These are phyloP conservation scores for Begonia fuchsioides DNA, from an alignment of 306 rosid genomes.

Conservation along the genomic window DNA sequence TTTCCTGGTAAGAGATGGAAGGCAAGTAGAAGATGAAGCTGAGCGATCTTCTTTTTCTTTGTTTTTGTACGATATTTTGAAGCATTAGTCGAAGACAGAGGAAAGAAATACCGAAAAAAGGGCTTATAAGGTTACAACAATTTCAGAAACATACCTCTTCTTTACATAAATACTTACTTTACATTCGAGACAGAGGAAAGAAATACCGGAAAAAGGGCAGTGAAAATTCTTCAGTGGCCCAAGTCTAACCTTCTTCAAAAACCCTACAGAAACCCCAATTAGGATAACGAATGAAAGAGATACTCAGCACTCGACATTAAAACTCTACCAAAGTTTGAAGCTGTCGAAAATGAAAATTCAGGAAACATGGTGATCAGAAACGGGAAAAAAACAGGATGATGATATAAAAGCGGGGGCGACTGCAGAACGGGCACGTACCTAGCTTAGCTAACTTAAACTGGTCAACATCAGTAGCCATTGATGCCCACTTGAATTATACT, in stretches of 20 bases:
- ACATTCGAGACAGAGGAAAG: conserved; percentile 53
- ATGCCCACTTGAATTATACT: background rate
- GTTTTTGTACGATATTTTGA: too few species aligned
- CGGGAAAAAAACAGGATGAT: conserved; percentile 30
- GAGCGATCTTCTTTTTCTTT: too few species aligned
- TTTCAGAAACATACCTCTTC: conserved; percentile 36
- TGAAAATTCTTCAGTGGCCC: conserved; percentile 58
- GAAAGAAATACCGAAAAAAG: background rate
- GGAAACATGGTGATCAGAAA: conserved; percentile 28
- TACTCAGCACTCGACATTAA: conserved; percentile 49
- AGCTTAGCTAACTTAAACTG: conserved; percentile 46
- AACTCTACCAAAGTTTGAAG: conserved; percentile 24
- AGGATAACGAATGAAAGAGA: conserved; percentile 48
- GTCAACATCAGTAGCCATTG: conserved; percentile 46
- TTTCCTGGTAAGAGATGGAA: conserved; percentile 61
- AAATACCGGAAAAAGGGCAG: conserved; percentile 13
- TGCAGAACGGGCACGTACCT: conserved; percentile 43
- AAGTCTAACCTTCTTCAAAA: conserved; percentile 56
- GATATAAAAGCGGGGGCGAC: conserved; percentile 29
- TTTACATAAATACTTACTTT: conserved; percentile 80
- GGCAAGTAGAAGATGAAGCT: conserved; percentile 34
- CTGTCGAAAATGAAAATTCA: conserved; percentile 18
- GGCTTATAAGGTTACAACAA: conserved; percentile 45
- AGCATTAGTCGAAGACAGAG: too few species aligned
- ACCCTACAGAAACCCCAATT: conserved; percentile 41